These are phyloP conservation scores for Pyrus betulifolia DNA, from an alignment of 306 rosid species.

Conservation along the genomic window DNA sequence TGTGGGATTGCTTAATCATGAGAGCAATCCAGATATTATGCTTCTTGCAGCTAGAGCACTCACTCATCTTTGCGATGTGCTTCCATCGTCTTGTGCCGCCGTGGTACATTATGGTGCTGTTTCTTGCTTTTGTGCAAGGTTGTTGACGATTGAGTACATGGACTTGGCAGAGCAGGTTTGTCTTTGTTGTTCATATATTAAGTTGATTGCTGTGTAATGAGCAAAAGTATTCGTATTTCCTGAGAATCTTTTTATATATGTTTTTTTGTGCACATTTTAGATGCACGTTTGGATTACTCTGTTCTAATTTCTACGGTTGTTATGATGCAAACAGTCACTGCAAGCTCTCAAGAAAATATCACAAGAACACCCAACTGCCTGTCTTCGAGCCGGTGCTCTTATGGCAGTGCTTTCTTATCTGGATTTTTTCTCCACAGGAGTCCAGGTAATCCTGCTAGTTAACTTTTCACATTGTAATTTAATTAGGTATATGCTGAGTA, in stretches of 20 bases:
- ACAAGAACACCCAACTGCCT: slow-evolving; percentile 97
- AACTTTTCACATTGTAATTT: background rate
- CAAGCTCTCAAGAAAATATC: slow-evolving; percentile 98
- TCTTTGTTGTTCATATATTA: background rate
- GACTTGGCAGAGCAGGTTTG: slow-evolving; percentile 99
- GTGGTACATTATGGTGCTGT: slow-evolving; percentile 98
- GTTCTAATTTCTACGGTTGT: slow-evolving; percentile 25
- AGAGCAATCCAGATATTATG: slow-evolving; percentile 97
- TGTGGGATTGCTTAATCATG: slow-evolving; percentile 90
- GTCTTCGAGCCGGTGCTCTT: slow-evolving; percentile 98
- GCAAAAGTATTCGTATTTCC: background rate
- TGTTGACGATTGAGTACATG: slow-evolving; percentile 97
- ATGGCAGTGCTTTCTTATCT: slow-evolving; percentile 98
- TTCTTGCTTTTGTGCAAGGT: slow-evolving; percentile 82
- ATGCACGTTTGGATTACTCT: background rate
- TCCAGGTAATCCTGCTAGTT: slow-evolving; percentile 53
- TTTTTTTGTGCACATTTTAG: background rate
- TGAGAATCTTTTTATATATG: background rate
- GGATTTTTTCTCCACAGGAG: slow-evolving; percentile 96
- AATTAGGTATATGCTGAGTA: background rate
- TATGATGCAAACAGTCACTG: slow-evolving; percentile 69
- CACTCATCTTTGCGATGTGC: slow-evolving; percentile 88
- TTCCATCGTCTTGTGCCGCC: slow-evolving; percentile 94
- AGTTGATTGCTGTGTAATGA: slow-evolving; percentile 1
- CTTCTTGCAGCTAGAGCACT: slow-evolving; percentile 96